Evolutionary conservation across 257 asterid species (phyloP), one percentile per base, ranked within the genome.

Genomic region (Cordia subcordata): DNA sequence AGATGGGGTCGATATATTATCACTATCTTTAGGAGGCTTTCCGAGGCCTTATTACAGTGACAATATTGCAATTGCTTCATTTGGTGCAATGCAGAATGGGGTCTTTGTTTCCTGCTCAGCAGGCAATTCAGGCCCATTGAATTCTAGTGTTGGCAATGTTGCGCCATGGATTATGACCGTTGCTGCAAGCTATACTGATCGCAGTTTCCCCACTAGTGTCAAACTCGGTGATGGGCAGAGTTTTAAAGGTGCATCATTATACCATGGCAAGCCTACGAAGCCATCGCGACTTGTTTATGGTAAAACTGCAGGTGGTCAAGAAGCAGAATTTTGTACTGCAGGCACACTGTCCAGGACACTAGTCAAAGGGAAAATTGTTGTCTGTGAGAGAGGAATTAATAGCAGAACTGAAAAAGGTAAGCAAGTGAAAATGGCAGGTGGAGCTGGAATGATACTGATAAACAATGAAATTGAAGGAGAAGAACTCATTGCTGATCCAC

Each of bases 91-190:
- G 15, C 68, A 51, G 49, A 77, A 77, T 0, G 94, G 96, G 2
- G 74, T 86, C 11, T 62, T 77, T 32, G 78, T 84, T 54, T 66
- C 85, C 0, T 64, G 68, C 58, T 86, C 96, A 12, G 96, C 88
- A 13, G 90, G 94, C 4, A 90, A 87, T 55, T 70, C 82, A 0
- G 96, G 97, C 1, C 96, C 97, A 3, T 18, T 13, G 0, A 57
- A 15, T 20, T 80, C 87, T n/a, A 62, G 79, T 0, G 82, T 81
- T 3, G 66, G 76, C 58, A 90, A 86, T 42, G 57, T 51, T 16
- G 89, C 97, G 0, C 97, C 97, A 0, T 89, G 97, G 97, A 67
- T 89, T 33, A 75, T 74, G 61, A 86, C 97, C 0, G 95, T 86
- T 50, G 94, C 82, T 12, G 96, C 96, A 0, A 89, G 94, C 82